Evolutionary conservation across 495 filamentous ascomycete species (phyloP).

Genomic region (Penicillium tannophilum): DNA sequence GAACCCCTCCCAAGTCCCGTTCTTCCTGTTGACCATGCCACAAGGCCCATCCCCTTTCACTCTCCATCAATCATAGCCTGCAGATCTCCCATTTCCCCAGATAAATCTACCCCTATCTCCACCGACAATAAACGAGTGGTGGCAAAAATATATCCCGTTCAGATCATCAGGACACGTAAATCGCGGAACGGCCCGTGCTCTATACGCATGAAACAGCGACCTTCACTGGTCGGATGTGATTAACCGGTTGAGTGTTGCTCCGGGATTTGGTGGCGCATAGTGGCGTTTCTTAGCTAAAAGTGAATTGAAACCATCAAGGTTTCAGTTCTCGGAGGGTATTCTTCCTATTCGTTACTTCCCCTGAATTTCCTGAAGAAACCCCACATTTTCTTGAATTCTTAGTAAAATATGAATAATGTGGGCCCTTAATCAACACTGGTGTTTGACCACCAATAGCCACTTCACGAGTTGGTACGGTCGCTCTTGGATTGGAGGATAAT

Average conservation of each 20-base stretch:
- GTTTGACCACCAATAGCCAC: conserved; percentile 1
- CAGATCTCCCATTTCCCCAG: not conserved
- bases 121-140: not conserved
- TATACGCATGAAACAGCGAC: not conserved
- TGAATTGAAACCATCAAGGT: conserved; percentile 6
- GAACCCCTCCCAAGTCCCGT: not conserved
- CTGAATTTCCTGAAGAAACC: not conserved
- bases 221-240: conserved; percentile 1
- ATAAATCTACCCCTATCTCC: not conserved
- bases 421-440: not conserved
- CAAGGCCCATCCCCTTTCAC: not conserved
- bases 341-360: conserved; percentile 2
- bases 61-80: not conserved
- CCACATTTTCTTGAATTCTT: not conserved
- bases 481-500: conserved; percentile 4
- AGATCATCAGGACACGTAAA: not conserved
- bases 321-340: not conserved
- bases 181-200: conserved; percentile 1
- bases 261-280: not conserved
- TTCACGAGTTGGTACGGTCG: not conserved
- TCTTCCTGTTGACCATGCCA: not conserved
- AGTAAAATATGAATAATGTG: not conserved
- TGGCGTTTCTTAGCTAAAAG: not conserved
- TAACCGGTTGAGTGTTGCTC: not conserved
- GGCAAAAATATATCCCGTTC: not conserved